Evolutionary conservation across 768 basidiomycete genomes (phyloP), one percentile per base, ranked within the genome.

Genomic region (Kwoniella mangroviensis): DNA sequence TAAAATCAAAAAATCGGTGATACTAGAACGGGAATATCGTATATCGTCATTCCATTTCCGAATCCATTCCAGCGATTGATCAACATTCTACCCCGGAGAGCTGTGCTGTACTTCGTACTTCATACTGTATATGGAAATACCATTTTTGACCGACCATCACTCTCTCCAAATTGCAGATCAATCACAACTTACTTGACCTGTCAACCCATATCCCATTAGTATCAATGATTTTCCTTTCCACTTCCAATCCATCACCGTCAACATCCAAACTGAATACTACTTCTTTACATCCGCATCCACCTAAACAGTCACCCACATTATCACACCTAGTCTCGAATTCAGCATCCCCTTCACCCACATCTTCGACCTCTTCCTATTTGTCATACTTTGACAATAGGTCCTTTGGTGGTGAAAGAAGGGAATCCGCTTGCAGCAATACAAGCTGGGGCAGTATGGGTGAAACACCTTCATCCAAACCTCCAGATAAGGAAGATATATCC

Each of bases 371-470:
- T 24, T 65, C 63, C 9, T 70, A 42, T 43, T 57, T 49, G 21
- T 70, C 69, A 12, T 41, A 60, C 57, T 70, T 70, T 19, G 69
- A 65, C 41, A 60, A 22, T 60, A 12, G 41, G 19, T 43, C 58
- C 34, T 62, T 61, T 28, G 41, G 53, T 28, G 41, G 53, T 12
- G 68, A 64, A 43, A 63, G 68, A 49, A 54, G 70, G 28, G 61
- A 71, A 54, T 67, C 65, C 21, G 59, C 45, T 1, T 51, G 56
- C 43, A 66, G 64, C 34, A 28, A 60, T 52, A 71, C 70, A 9
- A 65, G 63, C 28, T 72, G 70, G 67, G 70, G 70, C 41, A 72
- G 65, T 56, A 68, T 63, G 52, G 65, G 65, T 21, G 70, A 66
- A 28, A 53, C 41, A 41, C 41, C 69, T 26, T 58, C 28, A 17